These are phyloP conservation scores for Phytophthora pluvialis DNA, from an alignment of 352 stramenopile genomes.

Conservation along the genomic window DNA sequence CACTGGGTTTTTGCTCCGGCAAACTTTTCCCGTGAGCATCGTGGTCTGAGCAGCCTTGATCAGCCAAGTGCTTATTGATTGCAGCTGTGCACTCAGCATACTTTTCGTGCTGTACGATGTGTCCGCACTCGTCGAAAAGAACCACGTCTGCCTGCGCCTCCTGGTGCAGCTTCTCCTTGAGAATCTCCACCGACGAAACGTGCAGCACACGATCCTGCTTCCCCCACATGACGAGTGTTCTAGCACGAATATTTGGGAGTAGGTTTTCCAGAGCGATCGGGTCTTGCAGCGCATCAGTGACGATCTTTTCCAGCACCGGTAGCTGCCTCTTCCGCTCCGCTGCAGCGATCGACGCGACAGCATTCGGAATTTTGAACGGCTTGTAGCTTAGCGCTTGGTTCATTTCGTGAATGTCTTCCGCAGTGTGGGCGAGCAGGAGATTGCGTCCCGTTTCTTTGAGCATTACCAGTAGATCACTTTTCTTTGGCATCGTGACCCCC, in stretches of 20 bases:
- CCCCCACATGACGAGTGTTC: constrained; percentile 72
- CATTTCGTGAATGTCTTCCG: constrained; percentile 67
- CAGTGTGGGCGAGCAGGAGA: constrained; percentile 60
- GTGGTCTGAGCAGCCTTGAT: not conserved
- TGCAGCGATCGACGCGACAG: constrained; percentile 43
- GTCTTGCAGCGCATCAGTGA: constrained; percentile 54
- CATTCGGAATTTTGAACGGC: constrained; percentile 36
- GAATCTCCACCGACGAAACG: constrained; percentile 62
- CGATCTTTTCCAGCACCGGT: constrained; percentile 65
- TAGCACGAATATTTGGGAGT: constrained; percentile 58
- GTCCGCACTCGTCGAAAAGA: constrained; percentile 65
- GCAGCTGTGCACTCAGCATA: constrained; percentile 52
- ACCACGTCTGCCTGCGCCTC: constrained; percentile 38
- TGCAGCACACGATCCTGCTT: constrained; percentile 74
- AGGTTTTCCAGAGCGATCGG: constrained; percentile 62
- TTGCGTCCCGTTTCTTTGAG: constrained; percentile 70
- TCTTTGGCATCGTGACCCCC: constrained; percentile 67
- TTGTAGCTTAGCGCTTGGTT: constrained; percentile 47
- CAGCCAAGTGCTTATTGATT: constrained; percentile 58
- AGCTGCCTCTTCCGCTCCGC: constrained; percentile 58
- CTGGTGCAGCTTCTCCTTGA: constrained; percentile 52
- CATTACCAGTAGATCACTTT: constrained; percentile 59
- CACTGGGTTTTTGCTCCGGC: constrained; percentile 1
- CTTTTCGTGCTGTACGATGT: constrained; percentile 75
- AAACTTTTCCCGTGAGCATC: not conserved